Base-by-base conservation (phyloP, 2,329 filamentous ascomycete species). In the Sclerotinia subarctica region DNA sequence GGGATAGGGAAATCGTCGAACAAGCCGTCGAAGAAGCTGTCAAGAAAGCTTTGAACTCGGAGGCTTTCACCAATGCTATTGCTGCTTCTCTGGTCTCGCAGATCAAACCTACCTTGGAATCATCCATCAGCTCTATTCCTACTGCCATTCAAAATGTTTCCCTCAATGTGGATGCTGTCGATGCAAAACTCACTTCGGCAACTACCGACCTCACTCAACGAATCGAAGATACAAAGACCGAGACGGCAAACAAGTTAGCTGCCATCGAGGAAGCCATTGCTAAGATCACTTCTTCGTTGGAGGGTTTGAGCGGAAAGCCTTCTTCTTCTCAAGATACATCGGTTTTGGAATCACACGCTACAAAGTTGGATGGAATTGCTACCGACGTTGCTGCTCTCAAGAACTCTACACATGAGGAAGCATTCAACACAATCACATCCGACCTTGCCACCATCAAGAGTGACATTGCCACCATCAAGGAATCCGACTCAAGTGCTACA, bases 61-160 rank as follows among this genome's bases (percentile, higher is more conserved):
- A 76, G 1, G 69, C 57, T 6, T 76, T 76, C 47, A 73, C 72
- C 32, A 74, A 72, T 63, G 73, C 75, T 11, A 73, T 77, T 51
- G 75, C 75, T 17, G 69, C 65, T 17, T 73, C 74, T 38, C 64
- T 77, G 24, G 71, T 75, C 51, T 56, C 69, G 17, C 73, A 76
- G 64, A 73, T 77, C 13, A 70, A 76, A 60, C 73, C 76, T 13
- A 68, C 74, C 15, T 68, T 77, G 60, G 73, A 76, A 59, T 52
- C 72, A 13, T 72, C 74, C 0, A 66, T 74, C 35, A 72, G 74
- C 49, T 47, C 66, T 17, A 68, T 68, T 19, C 59, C 58, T 42
- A 64, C 66, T 35, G 59, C 66, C 10, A 65, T 68, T 44, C 58
- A 68, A 58, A 57, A 52, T 51, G 66, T 68, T 35, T 68, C 66